phyloP scores from a whole-genome alignment of 352 stramenopile species.

The Globisporangium cystogenes region DNA sequence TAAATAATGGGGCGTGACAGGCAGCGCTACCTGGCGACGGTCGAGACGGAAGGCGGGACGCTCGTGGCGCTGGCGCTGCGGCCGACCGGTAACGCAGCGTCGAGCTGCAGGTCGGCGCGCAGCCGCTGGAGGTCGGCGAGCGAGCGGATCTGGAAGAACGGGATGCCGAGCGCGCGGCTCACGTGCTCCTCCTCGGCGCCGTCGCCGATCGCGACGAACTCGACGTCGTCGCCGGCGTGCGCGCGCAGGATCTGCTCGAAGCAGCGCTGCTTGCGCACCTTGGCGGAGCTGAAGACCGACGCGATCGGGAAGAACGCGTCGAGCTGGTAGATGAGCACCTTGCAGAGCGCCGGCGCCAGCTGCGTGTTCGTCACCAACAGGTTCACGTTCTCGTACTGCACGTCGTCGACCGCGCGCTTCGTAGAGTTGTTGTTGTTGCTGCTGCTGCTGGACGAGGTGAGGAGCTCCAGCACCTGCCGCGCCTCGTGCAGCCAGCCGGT shows the following conservation, averaged over 20 bases:
- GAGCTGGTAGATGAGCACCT: constrained; percentile 79
- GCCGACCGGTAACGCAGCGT: background rate
- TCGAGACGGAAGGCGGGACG: too few relatives aligned
- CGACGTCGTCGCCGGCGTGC: constrained; percentile 32
- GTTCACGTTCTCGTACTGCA: constrained; percentile 56
- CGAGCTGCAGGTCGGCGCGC: constrained; percentile 53
- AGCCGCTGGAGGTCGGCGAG: constrained; percentile 58
- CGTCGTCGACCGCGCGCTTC: background rate
- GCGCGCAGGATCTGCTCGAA: constrained; percentile 71
- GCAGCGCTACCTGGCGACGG: too few relatives aligned
- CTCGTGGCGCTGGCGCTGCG: too few relatives aligned
- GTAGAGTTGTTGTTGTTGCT: too few relatives aligned
- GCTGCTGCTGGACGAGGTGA: constrained; percentile 10
- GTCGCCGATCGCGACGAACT: constrained; percentile 77
- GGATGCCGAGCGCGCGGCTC: constrained; percentile 53
- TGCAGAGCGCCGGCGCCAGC: constrained; percentile 73
- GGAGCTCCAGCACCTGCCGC: constrained; percentile 51
- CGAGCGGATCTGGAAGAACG: constrained; percentile 70
- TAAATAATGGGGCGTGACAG: too few relatives aligned
- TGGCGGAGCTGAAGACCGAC: constrained; percentile 68
- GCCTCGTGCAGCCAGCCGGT: constrained; percentile 62
- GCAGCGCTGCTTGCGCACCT: constrained; percentile 70
- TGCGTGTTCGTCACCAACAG: constrained; percentile 83
- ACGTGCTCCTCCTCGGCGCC: constrained; percentile 76
- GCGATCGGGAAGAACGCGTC: constrained; percentile 75